phyloP scores from a whole-genome alignment of 2,329 filamentous ascomycete species.

The Atkinsonella hypoxylon region DNA sequence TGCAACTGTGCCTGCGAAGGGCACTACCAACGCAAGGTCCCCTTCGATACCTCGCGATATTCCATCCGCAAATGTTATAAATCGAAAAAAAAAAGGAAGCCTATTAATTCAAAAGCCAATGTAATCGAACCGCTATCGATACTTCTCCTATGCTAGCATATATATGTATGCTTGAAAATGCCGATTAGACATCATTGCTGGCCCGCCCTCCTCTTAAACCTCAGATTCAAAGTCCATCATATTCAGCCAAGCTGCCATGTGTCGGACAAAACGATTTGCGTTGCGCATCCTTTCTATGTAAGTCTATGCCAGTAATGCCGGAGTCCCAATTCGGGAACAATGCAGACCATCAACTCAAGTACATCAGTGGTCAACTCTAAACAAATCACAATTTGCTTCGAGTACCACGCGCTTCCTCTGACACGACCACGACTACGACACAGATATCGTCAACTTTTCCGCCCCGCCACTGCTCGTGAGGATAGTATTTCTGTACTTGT shows the following conservation, averaged over 20 bases:
- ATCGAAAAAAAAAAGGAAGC: too few species aligned
- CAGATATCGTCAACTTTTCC: constrained; percentile 96
- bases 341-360: neutral
- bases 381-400: constrained; percentile 23
- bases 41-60: too few species aligned
- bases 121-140: too few species aligned
- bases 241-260: neutral
- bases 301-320: neutral
- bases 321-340: constrained; percentile 3
- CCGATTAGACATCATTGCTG: too few species aligned
- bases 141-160: too few species aligned
- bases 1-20: too few species aligned
- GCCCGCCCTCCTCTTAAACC: neutral
- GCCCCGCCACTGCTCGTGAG: constrained; percentile 75
- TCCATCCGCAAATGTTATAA: too few species aligned
- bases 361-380: neutral
- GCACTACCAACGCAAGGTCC: too few species aligned
- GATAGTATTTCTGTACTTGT: constrained; percentile 81
- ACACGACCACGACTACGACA: constrained; percentile 67
- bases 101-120: too few species aligned
- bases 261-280: neutral
- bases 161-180: too few species aligned
- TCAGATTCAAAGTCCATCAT: neutral
- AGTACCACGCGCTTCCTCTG: constrained; percentile 38
- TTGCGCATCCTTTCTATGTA: neutral